These are phyloP conservation scores for Aspergillus sp. DNA, from an alignment of 2,329 filamentous ascomycete genomes.

Conservation along the genomic window DNA sequence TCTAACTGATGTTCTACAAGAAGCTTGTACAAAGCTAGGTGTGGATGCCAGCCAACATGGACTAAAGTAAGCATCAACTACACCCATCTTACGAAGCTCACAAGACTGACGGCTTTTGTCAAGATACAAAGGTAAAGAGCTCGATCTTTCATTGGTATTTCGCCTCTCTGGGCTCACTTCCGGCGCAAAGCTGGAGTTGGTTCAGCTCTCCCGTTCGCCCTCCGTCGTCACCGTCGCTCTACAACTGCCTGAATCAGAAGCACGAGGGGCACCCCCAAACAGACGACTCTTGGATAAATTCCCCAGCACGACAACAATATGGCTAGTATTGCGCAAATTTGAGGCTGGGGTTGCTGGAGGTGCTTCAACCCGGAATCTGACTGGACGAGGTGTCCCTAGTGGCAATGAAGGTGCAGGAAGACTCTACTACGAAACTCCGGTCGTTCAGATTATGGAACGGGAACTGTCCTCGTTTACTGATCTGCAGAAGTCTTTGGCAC, in stretches of 20 bases:
- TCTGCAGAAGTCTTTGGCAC: constrained; percentile 83
- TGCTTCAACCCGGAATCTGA: constrained; percentile 72
- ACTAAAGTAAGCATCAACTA: constrained; percentile 66
- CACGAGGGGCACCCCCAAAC: constrained; percentile 57
- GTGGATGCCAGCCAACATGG: constrained; percentile 72
- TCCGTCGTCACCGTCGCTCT: constrained; percentile 86
- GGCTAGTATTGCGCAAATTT: constrained; percentile 86
- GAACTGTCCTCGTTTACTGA: constrained; percentile 76
- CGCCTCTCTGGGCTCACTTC: constrained; percentile 78
- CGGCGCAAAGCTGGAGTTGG: constrained; percentile 89
- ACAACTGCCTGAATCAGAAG: constrained; percentile 74
- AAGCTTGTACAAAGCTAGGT: constrained; percentile 83
- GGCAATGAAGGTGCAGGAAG: constrained; percentile 65
- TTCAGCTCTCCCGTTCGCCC: constrained; percentile 81
- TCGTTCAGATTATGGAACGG: constrained; percentile 79
- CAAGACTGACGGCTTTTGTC: constrained; percentile 17
- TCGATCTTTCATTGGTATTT: constrained; percentile 83
- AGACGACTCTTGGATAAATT: constrained; percentile 80
- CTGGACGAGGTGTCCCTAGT: constrained; percentile 73
- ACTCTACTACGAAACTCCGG: constrained; percentile 84
- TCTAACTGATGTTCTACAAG: constrained; percentile 79
- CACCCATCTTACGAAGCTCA: not conserved
- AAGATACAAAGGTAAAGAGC: constrained; percentile 77
- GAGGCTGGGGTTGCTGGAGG: constrained; percentile 71
- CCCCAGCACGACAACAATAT: constrained; percentile 82